phyloP scores from a whole-genome alignment of 2,329 filamentous ascomycete genomes.

The Beauveria sp. region DNA sequence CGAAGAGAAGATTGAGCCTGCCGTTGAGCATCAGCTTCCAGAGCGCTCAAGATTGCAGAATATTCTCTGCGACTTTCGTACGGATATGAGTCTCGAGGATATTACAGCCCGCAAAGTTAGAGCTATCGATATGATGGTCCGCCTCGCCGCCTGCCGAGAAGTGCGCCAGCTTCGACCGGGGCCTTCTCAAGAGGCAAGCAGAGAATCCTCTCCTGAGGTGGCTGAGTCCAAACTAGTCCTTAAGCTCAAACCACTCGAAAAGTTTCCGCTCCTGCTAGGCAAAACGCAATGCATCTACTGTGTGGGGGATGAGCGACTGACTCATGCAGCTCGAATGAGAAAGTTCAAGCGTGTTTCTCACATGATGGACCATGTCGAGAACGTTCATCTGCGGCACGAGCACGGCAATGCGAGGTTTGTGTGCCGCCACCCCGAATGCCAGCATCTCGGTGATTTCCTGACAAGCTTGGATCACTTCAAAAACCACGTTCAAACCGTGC shows the following conservation, averaged over 20 bases:
- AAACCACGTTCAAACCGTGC: constrained; percentile 10
- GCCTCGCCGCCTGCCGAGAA: constrained; percentile 8
- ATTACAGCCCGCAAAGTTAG: neutral
- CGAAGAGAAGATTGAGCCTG: neutral
- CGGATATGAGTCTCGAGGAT: neutral
- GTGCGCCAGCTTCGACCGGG: neutral
- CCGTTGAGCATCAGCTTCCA: neutral
- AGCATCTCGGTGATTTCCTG: constrained; percentile 8
- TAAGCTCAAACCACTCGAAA: neutral
- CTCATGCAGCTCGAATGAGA: neutral
- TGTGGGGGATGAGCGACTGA: constrained; percentile 8
- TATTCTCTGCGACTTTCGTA: constrained; percentile 6
- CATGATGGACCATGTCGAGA: neutral
- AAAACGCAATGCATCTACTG: constrained; percentile 12
- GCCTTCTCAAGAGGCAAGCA: too few species aligned
- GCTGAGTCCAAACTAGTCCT: too few species aligned
- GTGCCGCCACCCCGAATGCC: constrained; percentile 9
- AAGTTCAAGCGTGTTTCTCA: constrained; percentile 9
- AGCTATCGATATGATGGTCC: constrained; percentile 11
- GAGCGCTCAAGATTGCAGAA: neutral
- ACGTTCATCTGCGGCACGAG: neutral
- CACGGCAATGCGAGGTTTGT: neutral
- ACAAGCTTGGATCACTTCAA: constrained; percentile 9
- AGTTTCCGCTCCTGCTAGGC: constrained; percentile 5
- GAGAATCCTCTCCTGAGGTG: too few species aligned